Base-by-base conservation (phyloP, 306 rosid genomes). In the Sesbania bispinosa region DNA sequence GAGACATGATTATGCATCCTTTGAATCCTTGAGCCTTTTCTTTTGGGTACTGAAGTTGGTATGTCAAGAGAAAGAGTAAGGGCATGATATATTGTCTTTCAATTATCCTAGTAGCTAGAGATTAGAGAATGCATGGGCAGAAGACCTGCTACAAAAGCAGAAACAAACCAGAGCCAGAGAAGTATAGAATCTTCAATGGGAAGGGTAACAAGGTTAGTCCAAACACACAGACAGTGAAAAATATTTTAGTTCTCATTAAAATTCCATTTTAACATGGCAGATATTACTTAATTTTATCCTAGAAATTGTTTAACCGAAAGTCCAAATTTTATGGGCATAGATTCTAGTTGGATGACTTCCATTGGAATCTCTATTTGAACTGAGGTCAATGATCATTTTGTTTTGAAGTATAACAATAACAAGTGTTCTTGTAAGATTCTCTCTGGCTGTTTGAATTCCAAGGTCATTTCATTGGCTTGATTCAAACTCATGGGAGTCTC, bases 151-250 rank as follows among this genome's bases (percentile, higher is more conserved):
- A 35, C 45, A 24, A 39, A 9, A 39, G 67, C 77, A 72, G 69
- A 65, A 36, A 54, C 51, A 43, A 67, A 67, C 61, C 21, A 43
- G 59, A 11, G 43, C 2, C 67, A 70, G 33, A 52, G 77, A 62
- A 26, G 21, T 41, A 68, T 69, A 64, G 77, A 70, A 63, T 80
- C 78, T 81, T 64, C 59, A 46, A 30, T 29, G 60, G 33, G 36
- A 23, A 42, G 50, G 67, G 69, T 70, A 60, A 70, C 23, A 65
- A 70, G 54, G 75, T 74, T 72, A 20, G 55, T 69, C 62, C 67
- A 75, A 54, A 62, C 74, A 26, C 48, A 80, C 7, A 54, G 45
- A 64, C 43, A 36, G n/a, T 26, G 83, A 46, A 69, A 66, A 72
- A 72, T 41, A 10, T 46, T 78, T 64, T 29, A 60, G 65, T 53